These are phyloP conservation scores for Tolypocladium ovalisporum DNA, from an alignment of 2,329 filamentous ascomycete species.

Conservation along the genomic window DNA sequence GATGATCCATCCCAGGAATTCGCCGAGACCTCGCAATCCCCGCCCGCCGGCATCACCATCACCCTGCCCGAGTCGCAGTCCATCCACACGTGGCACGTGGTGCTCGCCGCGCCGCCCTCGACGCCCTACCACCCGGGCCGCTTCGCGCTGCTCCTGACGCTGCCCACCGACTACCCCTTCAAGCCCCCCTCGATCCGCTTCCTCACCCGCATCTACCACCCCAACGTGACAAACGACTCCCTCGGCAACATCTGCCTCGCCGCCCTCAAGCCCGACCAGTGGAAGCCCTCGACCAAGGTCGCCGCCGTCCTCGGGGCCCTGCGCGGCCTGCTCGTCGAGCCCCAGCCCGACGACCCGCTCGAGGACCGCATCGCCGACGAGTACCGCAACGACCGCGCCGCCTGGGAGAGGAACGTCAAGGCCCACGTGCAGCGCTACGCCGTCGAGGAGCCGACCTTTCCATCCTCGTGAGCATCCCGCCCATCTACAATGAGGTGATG, in stretches of 20 bases:
- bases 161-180: conserved; percentile 81
- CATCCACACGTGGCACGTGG: conserved; percentile 42
- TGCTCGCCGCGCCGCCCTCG: conserved; percentile 30
- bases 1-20: conserved; percentile 39
- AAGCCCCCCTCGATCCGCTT: conserved; percentile 74
- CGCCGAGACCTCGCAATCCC: conserved; percentile 34
- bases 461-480: conserved; percentile 5
- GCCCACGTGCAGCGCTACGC: conserved; percentile 69
- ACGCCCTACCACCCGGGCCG: conserved; percentile 51
- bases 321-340: conserved; percentile 62
- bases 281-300: conserved; percentile 82
- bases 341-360: conserved; percentile 81
- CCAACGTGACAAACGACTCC: conserved; percentile 83
- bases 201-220: conserved; percentile 87
- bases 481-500: not conserved
- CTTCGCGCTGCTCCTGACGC: conserved; percentile 61
- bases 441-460: conserved; percentile 27
- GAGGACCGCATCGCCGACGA: conserved; percentile 80
- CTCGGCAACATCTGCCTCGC: conserved; percentile 78
- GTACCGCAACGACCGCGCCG: conserved; percentile 55
- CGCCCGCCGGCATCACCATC: conserved; percentile 37
- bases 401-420: conserved; percentile 65
- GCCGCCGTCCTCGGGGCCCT: conserved; percentile 67
- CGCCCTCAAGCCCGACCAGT: conserved; percentile 74
- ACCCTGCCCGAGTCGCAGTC: conserved; percentile 33